These are phyloP conservation scores for Kickxella alabastrina DNA, from an alignment of 192 early-diverging fungal species.

Conservation along the genomic window DNA sequence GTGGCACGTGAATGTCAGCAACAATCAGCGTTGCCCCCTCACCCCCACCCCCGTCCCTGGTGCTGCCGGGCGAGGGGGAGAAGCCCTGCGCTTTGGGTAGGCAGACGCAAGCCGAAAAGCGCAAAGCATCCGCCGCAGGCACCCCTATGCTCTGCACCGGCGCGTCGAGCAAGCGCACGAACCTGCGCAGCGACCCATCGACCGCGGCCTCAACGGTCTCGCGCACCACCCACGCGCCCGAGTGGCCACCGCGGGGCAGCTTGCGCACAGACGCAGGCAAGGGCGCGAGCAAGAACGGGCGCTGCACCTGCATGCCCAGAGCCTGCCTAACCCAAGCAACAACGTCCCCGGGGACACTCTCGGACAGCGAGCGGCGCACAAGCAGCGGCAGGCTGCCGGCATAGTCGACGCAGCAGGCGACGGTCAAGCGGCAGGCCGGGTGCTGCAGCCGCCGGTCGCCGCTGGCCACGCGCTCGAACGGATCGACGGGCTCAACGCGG, in stretches of 20 bases:
- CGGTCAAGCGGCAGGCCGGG: constrained; percentile 33
- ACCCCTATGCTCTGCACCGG: too few relatives aligned
- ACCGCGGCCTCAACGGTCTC: constrained; percentile 16
- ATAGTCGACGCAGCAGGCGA: constrained; percentile 38
- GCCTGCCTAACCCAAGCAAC: constrained; percentile 11
- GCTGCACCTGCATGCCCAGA: not conserved
- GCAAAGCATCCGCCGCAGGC: too few relatives aligned
- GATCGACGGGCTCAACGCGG: constrained; percentile 44
- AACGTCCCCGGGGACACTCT: constrained; percentile 15
- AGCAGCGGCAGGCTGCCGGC: constrained; percentile 38
- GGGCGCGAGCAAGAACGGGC: constrained; percentile 22
- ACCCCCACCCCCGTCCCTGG: too few relatives aligned
- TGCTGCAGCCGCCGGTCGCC: constrained; percentile 6
- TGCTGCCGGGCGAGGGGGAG: too few relatives aligned
- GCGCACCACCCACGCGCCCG: constrained; percentile 2
- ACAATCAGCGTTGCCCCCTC: constrained; percentile 17
- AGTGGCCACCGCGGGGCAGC: not conserved
- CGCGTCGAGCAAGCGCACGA: too few relatives aligned
- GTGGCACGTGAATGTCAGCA: constrained; percentile 33
- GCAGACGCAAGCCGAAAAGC: constrained; percentile 12
- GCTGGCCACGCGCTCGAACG: constrained; percentile 30
- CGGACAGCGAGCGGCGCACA: constrained; percentile 31
- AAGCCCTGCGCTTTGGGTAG: constrained; percentile 41
- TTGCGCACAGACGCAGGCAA: not conserved
- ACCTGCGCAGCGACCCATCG: constrained; percentile 24